Percentiles rank a stretch among this genome's conserved stretches.
Evolutionary conservation across 306 rosid genomes (phyloP).

Genomic region (Prunus salicina): DNA sequence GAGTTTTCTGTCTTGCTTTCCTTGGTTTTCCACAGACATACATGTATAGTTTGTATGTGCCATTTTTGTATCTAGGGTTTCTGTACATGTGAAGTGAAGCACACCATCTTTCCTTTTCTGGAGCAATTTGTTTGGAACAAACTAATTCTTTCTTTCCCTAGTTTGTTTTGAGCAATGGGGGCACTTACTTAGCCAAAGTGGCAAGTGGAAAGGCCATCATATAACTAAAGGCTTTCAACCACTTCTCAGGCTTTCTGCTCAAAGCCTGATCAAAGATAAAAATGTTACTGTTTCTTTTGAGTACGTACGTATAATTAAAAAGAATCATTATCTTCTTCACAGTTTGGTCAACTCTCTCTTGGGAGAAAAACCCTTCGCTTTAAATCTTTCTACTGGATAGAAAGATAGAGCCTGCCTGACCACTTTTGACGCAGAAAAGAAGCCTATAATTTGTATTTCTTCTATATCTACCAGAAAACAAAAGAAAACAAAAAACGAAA

Average conservation of each 20-base stretch:
- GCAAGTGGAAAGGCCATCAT: neutral
- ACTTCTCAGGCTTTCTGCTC: neutral
- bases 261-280: neutral
- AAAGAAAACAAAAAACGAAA: neutral
- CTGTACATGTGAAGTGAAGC: too few relatives aligned
- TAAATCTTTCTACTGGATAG: neutral
- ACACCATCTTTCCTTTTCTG: too few relatives aligned
- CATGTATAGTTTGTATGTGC: too few relatives aligned
- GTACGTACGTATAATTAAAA: neutral
- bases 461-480: neutral
- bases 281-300: neutral
- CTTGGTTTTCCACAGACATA: too few relatives aligned
- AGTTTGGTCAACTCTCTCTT: constrained; percentile 22
- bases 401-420: neutral
- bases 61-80: too few relatives aligned
- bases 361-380: neutral
- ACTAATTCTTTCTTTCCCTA: neutral
- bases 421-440: constrained; percentile 1
- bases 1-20: too few relatives aligned
- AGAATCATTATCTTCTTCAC: constrained; percentile 7
- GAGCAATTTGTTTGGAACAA: too few relatives aligned
- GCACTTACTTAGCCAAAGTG: neutral
- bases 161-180: neutral
- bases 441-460: neutral
- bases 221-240: neutral